Conservation (phyloP, 2,329 filamentous ascomycete genomes). For the Calonectria multiphialidica region DNA sequence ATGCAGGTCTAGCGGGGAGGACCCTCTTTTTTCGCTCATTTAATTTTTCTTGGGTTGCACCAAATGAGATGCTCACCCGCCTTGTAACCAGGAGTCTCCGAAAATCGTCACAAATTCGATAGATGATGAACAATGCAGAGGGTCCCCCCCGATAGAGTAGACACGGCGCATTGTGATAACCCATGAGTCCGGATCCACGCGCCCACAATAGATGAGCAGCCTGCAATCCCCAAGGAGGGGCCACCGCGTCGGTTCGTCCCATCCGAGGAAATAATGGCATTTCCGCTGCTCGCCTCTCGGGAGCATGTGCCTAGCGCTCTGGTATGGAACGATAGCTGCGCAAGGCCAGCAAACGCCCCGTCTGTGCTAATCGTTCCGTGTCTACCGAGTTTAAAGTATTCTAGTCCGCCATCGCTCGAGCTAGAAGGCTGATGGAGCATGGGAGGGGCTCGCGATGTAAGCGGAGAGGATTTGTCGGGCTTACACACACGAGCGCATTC, state of each 20-base stretch:
- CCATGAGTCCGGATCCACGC: background rate
- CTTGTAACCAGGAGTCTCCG: background rate
- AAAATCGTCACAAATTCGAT: background rate
- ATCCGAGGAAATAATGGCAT: background rate
- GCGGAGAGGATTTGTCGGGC: background rate
- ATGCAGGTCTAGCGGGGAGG: slow-evolving; percentile 13
- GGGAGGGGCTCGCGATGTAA: background rate
- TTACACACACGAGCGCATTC: background rate
- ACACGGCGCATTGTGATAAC: background rate
- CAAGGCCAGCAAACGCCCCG: background rate
- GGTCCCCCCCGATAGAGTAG: background rate
- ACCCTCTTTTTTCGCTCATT: slow-evolving; percentile 24
- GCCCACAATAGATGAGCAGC: background rate
- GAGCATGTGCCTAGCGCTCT: background rate
- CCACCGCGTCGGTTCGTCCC: background rate
- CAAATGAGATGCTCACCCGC: slow-evolving; percentile 10
- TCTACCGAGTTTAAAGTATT: background rate
- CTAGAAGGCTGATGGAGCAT: background rate
- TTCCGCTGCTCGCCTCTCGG: background rate
- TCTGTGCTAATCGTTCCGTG: background rate
- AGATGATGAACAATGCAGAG: background rate
- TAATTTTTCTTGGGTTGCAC: slow-evolving; percentile 19
- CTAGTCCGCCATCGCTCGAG: background rate
- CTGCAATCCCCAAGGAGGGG: background rate
- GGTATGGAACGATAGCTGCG: background rate